phyloP scores from a whole-genome alignment of 805 yeast genomes.

The Candida bentonensis region DNA sequence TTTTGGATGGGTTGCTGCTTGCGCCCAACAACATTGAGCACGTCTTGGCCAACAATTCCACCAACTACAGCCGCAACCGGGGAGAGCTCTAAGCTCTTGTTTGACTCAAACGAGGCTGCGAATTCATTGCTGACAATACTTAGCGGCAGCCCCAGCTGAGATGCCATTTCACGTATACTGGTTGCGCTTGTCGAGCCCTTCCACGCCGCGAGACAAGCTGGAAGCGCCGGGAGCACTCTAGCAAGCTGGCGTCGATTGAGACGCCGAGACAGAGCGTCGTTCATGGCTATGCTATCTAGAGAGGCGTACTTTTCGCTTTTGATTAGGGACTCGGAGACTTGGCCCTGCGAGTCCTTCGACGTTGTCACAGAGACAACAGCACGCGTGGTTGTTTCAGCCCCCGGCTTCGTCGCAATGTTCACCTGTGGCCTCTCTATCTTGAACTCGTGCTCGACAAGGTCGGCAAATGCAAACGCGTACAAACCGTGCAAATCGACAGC shows the following conservation, averaged over 20 bases:
- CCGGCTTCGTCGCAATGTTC: constrained; percentile 31
- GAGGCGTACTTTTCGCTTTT: constrained; percentile 14
- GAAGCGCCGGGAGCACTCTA: constrained; percentile 40
- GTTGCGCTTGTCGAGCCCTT: constrained; percentile 22
- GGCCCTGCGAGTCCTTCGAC: constrained; percentile 24
- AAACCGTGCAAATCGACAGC: constrained; percentile 61
- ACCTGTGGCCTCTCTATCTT: constrained; percentile 14
- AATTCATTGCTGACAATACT: constrained; percentile 30
- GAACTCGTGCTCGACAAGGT: constrained; percentile 48
- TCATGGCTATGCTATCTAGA: constrained; percentile 9
- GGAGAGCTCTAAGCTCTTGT: constrained; percentile 43
- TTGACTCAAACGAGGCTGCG: constrained; percentile 18
- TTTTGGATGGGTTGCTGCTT: constrained; percentile 76
- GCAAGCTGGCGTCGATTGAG: constrained; percentile 25
- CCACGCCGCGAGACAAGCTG: constrained; percentile 44
- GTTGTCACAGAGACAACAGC: constrained; percentile 28
- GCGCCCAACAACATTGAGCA: constrained; percentile 64
- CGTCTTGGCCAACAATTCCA: constrained; percentile 82
- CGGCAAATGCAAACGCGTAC: constrained; percentile 71
- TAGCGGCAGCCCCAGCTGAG: constrained; percentile 31
- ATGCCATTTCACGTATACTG: constrained; percentile 15
- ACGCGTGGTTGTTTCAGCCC: constrained; percentile 30
- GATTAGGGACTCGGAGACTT: constrained; percentile 25
- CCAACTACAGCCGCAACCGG: constrained; percentile 84
- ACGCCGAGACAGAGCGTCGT: constrained; percentile 8